Evolutionary conservation across 2,329 filamentous ascomycete genomes (phyloP).

Genomic region (Cercospora sp.): DNA sequence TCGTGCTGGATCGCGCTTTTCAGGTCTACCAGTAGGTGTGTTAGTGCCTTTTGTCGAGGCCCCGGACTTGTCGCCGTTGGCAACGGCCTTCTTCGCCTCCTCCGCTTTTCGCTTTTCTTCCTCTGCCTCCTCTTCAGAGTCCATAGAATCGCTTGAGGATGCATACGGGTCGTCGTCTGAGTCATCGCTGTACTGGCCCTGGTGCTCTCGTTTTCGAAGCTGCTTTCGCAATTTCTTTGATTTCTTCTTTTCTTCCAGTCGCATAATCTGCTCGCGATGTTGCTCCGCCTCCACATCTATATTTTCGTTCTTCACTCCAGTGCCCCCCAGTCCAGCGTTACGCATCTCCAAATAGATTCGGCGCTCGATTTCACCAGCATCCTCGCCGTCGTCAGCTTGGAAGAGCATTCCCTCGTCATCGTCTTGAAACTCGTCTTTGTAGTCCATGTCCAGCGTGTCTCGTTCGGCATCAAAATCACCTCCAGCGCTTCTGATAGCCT

Average conservation of each 20-base stretch:
- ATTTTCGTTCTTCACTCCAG: slow-evolving; percentile 53
- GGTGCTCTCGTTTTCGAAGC: slow-evolving; percentile 80
- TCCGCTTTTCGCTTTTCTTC: slow-evolving; percentile 44
- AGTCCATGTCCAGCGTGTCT: slow-evolving; percentile 67
- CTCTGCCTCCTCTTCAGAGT: slow-evolving; percentile 63
- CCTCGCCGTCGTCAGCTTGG: slow-evolving; percentile 78
- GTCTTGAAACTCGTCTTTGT: slow-evolving; percentile 75
- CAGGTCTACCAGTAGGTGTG: slow-evolving; percentile 61
- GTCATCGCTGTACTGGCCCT: slow-evolving; percentile 80
- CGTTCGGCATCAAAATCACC: slow-evolving; percentile 57
- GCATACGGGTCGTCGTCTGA: slow-evolving; percentile 48
- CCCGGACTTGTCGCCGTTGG: slow-evolving; percentile 54
- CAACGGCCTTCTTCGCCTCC: slow-evolving; percentile 53
- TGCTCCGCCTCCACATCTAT: slow-evolving; percentile 56
- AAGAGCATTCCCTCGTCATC: slow-evolving; percentile 78
- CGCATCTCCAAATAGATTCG: slow-evolving; percentile 75
- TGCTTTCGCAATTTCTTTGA: slow-evolving; percentile 79
- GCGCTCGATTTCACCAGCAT: slow-evolving; percentile 63
- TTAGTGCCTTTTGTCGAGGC: slow-evolving; percentile 69
- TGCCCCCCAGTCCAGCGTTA: slow-evolving; percentile 75
- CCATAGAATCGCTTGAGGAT: slow-evolving; percentile 57
- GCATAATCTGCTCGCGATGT: slow-evolving; percentile 67
- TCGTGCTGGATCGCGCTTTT: slow-evolving; percentile 54
- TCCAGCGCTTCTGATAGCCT: slow-evolving; percentile 30
- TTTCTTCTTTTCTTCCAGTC: slow-evolving; percentile 68